A percentile compares a stretch with the other conserved stretches of the same genome.
These are phyloP conservation scores for Actinidia polygama DNA, from an alignment of 179 eudicot species.

Conservation along the genomic window DNA sequence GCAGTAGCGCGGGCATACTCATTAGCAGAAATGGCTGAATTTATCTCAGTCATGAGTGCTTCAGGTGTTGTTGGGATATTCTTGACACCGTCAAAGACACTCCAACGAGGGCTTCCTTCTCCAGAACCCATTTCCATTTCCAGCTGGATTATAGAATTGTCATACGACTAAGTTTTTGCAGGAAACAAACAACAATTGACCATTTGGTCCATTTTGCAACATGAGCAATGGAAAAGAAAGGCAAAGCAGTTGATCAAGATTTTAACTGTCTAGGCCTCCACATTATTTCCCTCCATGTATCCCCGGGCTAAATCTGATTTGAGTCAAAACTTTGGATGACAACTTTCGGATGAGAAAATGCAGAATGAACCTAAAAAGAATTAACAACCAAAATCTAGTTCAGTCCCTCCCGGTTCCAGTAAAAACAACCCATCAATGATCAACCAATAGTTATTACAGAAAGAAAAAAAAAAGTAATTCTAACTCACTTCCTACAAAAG, in stretches of 20 bases:
- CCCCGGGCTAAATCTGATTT: not conserved
- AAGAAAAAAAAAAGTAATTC: too few species aligned
- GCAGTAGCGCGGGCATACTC: slow-evolving; percentile 62
- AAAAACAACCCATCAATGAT: not conserved
- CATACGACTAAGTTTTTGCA: not conserved
- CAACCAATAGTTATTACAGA: too few species aligned
- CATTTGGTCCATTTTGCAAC: slow-evolving; percentile 12
- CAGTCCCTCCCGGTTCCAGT: slow-evolving; percentile 6
- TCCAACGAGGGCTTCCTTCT: slow-evolving; percentile 45
- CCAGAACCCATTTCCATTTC: slow-evolving; percentile 49
- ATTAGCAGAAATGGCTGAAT: slow-evolving; percentile 65
- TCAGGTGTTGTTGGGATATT: slow-evolving; percentile 57
- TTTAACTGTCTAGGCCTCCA: not conserved
- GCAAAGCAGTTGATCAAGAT: not conserved
- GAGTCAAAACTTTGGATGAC: not conserved
- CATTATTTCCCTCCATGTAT: not conserved
- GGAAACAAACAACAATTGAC: not conserved
- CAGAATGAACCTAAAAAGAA: not conserved
- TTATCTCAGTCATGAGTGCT: slow-evolving; percentile 73
- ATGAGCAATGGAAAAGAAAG: not conserved
- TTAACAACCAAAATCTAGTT: not conserved
- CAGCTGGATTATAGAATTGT: not conserved
- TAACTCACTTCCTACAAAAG: not conserved
- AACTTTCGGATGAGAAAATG: not conserved
- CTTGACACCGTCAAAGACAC: slow-evolving; percentile 68